These are phyloP conservation scores for Spencermartinsiella ligniputridi DNA, from an alignment of 1,139 yeast species.

Conservation along the genomic window DNA sequence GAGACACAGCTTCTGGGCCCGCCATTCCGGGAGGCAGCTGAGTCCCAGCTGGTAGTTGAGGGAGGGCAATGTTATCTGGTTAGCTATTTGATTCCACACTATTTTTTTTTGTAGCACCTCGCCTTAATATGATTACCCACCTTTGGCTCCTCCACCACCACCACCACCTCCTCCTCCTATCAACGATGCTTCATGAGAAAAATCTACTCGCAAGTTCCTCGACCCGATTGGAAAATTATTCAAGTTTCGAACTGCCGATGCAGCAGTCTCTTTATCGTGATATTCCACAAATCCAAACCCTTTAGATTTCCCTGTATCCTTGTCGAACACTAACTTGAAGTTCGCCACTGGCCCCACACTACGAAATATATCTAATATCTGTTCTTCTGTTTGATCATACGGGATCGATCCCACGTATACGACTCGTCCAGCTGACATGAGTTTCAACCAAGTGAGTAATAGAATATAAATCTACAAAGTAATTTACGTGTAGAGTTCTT, in stretches of 20 bases:
- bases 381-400: constrained; percentile 82
- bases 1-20: constrained; percentile 56
- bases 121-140: too few species aligned
- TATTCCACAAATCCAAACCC: constrained; percentile 89
- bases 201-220: constrained; percentile 68
- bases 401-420: constrained; percentile 66
- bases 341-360: constrained; percentile 85
- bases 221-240: constrained; percentile 76
- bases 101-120: too few species aligned
- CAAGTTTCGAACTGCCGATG: constrained; percentile 84
- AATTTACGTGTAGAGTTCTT: too few species aligned
- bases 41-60: constrained; percentile 27
- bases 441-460: too few species aligned
- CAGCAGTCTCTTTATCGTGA: constrained; percentile 70
- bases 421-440: constrained; percentile 34
- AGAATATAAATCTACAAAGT: too few species aligned
- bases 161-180: constrained; percentile 1
- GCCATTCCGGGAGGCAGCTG: constrained; percentile 47
- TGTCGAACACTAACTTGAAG: constrained; percentile 75
- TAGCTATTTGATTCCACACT: too few species aligned
- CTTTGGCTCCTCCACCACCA: constrained; percentile 1
- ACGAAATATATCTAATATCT: constrained; percentile 69
- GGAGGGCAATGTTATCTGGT: constrained; percentile 2
- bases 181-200: constrained; percentile 38
- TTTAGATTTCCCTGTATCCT: constrained; percentile 83